Conservation (phyloP, 148 eudicot genomes). For the Diospyros kaki region DNA sequence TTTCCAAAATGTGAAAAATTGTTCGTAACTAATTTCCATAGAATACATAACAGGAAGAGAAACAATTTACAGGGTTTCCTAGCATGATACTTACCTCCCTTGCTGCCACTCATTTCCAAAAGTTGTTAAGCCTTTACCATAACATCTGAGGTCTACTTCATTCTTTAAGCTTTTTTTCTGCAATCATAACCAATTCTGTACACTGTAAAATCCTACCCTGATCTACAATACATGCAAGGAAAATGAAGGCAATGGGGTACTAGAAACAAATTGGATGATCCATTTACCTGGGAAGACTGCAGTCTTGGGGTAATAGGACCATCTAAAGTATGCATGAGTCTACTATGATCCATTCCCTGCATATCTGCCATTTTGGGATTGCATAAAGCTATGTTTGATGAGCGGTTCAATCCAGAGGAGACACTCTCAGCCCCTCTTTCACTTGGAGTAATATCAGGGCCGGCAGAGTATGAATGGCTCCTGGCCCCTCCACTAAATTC, state of each 20-base stretch:
- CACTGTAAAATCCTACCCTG: neutral
- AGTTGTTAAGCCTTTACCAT: conserved; percentile 1
- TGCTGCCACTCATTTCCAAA: neutral
- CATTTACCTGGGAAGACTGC: neutral
- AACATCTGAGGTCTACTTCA: neutral
- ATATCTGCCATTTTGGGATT: conserved; percentile 8
- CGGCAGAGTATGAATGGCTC: conserved; percentile 19
- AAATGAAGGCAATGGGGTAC: neutral
- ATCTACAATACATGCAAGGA: neutral
- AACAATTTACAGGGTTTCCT: neutral
- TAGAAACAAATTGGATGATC: neutral
- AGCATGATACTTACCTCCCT: neutral
- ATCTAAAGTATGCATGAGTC: conserved; percentile 16
- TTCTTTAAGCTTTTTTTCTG: neutral
- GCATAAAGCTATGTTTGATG: neutral
- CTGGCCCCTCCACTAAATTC: conserved; percentile 9
- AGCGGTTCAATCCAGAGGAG: conserved; percentile 1
- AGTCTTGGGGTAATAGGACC: conserved; percentile 4
- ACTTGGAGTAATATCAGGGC: conserved; percentile 12
- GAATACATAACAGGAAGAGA: neutral
- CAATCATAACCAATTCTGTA: neutral
- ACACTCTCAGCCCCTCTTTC: neutral
- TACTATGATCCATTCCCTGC: conserved; percentile 23
- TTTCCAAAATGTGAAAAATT: neutral
- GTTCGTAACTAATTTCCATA: neutral